phyloP scores from a whole-genome alignment of 495 filamentous ascomycete species.

The Pseudoneurospora amorphoporcata region DNA sequence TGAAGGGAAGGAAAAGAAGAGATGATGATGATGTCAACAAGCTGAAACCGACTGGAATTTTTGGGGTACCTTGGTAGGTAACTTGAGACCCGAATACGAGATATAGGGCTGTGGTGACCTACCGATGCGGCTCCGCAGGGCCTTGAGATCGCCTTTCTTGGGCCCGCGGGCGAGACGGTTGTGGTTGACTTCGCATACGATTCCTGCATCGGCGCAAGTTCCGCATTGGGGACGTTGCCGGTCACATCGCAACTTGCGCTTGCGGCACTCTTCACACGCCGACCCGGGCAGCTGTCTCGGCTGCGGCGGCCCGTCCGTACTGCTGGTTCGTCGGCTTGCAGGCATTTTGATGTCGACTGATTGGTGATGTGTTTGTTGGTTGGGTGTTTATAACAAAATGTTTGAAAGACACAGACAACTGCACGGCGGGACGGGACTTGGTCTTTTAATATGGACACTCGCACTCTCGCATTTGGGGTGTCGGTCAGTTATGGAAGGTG shows the following conservation, averaged over 20 bases:
- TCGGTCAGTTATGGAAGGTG: not conserved
- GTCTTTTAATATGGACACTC: not conserved
- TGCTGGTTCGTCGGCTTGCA: not conserved
- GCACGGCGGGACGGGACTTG: not conserved
- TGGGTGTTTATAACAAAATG: not conserved
- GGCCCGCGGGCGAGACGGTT: conserved; percentile 39
- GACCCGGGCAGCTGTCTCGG: conserved; percentile 33
- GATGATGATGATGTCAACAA: not conserved
- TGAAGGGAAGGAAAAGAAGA: not conserved
- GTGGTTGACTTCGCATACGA: conserved; percentile 39
- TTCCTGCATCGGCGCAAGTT: conserved; percentile 38
- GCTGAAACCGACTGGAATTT: not conserved
- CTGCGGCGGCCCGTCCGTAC: conserved; percentile 5
- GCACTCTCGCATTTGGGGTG: not conserved
- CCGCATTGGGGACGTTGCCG: conserved; percentile 41
- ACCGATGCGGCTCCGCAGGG: conserved; percentile 39
- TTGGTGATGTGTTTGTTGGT: not conserved
- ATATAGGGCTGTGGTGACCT: conserved; percentile 5
- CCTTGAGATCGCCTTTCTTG: conserved; percentile 44
- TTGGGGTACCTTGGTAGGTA: not conserved
- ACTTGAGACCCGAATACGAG: not conserved
- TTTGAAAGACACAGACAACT: not conserved
- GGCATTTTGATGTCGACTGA: not conserved
- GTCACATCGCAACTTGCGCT: conserved; percentile 42
- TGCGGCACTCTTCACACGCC: conserved; percentile 40